Percentiles rank a stretch among this genome's conserved stretches.
Evolutionary conservation across 805 yeast species (phyloP).

Genomic region (Wickerhamiella sorbophila): DNA sequence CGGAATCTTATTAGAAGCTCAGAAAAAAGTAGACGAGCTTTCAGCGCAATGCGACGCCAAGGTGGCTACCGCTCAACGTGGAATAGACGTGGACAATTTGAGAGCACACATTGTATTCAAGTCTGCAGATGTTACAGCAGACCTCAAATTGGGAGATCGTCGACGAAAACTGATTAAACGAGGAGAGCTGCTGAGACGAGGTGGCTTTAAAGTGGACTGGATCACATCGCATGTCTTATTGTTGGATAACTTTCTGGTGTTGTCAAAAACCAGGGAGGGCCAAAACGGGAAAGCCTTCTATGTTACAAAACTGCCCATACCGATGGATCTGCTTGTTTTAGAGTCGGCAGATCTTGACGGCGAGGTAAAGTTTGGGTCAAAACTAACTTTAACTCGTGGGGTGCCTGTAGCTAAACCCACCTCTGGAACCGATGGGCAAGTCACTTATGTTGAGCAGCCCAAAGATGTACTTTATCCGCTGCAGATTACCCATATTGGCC

Average conservation of each 20-base stretch:
- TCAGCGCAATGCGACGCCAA: constrained; percentile 46
- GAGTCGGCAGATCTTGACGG: constrained; percentile 31
- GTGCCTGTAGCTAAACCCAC: constrained; percentile 1
- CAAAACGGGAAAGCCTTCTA: constrained; percentile 23
- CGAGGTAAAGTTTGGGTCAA: constrained; percentile 19
- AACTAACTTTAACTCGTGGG: constrained; percentile 12
- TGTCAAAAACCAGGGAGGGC: constrained; percentile 26
- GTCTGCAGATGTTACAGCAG: constrained; percentile 30
- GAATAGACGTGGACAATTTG: constrained; percentile 39
- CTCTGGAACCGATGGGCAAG: not conserved
- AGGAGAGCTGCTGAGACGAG: constrained; percentile 45
- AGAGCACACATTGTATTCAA: constrained; percentile 43
- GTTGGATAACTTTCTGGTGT: constrained; percentile 49
- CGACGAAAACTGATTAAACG: constrained; percentile 42
- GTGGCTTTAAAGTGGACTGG: constrained; percentile 51
- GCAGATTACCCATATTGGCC: constrained; percentile 25
- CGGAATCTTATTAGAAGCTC: constrained; percentile 36
- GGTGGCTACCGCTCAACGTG: constrained; percentile 47
- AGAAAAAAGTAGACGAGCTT: constrained; percentile 39
- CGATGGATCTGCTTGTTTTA: constrained; percentile 43
- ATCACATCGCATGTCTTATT: constrained; percentile 38
- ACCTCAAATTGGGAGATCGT: constrained; percentile 38
- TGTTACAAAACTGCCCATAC: constrained; percentile 27
- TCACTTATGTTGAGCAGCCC: constrained; percentile 1
- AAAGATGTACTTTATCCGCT: constrained; percentile 23